A percentile compares a stretch with the other conserved stretches of the same genome.
phyloP scores from a whole-genome alignment of 2,329 filamentous ascomycete species.

The Penicillium sp. region DNA sequence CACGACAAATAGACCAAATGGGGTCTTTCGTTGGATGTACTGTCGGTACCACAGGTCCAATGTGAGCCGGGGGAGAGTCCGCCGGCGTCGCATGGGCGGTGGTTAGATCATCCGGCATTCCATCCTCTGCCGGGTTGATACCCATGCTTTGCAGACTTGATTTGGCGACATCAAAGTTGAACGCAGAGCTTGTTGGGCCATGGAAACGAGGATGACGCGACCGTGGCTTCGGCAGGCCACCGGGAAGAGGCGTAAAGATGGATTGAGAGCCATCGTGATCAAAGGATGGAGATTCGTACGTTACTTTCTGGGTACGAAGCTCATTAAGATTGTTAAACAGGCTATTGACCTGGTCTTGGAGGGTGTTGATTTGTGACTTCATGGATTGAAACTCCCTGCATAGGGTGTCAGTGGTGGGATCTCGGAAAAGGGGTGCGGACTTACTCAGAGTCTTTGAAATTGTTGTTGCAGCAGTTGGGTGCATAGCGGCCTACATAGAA shows the following conservation, averaged over 20 bases:
- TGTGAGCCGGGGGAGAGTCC: conserved; percentile 40
- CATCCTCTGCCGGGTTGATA: conserved; percentile 59
- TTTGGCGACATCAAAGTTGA: conserved; percentile 80
- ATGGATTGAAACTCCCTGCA: conserved; percentile 72
- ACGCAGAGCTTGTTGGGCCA: conserved; percentile 78
- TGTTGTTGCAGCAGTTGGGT: conserved; percentile 64
- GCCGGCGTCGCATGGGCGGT: conserved; percentile 51
- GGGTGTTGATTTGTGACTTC: conserved; percentile 62
- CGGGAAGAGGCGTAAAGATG: conserved; percentile 35
- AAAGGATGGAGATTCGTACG: conserved; percentile 31
- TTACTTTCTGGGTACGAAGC: conserved; percentile 50
- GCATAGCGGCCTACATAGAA: conserved; percentile 51
- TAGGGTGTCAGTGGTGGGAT: conserved; percentile 1
- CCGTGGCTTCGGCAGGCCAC: conserved; percentile 44
- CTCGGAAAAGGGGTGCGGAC: conserved; percentile 15
- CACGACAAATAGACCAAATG: conserved; percentile 68
- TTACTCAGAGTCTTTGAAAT: conserved; percentile 80
- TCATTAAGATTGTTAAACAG: conserved; percentile 67
- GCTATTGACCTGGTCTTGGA: conserved; percentile 79
- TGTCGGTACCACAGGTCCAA: conserved; percentile 27
- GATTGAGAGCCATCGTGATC: conserved; percentile 38
- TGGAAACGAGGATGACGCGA: conserved; percentile 63
- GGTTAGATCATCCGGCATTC: conserved; percentile 53
- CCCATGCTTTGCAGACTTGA: conserved; percentile 85
- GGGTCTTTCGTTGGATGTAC: conserved; percentile 60